Evolutionary conservation across 441 rosid species (phyloP).

Genomic region (Erodium moschatum): DNA sequence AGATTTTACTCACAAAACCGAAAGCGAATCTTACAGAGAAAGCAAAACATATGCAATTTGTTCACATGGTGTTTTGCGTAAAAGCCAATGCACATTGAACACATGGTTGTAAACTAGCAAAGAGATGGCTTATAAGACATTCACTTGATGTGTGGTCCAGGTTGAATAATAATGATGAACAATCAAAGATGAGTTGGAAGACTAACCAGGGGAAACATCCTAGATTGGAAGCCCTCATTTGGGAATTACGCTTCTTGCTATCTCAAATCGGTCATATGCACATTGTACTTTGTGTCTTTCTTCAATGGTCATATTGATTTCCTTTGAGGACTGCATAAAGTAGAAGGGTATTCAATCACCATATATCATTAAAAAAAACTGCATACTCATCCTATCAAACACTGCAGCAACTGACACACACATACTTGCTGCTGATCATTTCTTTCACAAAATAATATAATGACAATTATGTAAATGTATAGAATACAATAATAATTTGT

Average conservation of each 20-base stretch:
- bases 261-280: constrained; percentile 39
- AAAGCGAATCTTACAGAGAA: background rate
- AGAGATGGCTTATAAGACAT: background rate
- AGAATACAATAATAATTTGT: background rate
- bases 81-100: background rate
- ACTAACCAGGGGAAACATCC: constrained; percentile 17
- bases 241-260: constrained; percentile 22
- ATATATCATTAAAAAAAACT: background rate
- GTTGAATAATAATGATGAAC: too few species aligned
- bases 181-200: constrained; percentile 2
- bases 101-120: background rate
- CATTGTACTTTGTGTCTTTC: constrained; percentile 45
- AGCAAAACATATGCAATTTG: background rate
- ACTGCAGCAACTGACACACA: background rate
- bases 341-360: constrained; percentile 10
- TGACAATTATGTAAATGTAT: background rate
- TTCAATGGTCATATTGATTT: constrained; percentile 39
- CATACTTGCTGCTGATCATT: background rate
- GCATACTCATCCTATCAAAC: background rate
- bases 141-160: background rate
- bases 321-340: constrained; percentile 38
- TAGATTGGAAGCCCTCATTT: constrained; percentile 2
- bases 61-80: background rate
- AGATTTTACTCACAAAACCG: background rate
- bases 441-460: too few species aligned